phyloP scores from a whole-genome alignment of 208 protist species.

The Acanthamoeba lugdunensis region DNA sequence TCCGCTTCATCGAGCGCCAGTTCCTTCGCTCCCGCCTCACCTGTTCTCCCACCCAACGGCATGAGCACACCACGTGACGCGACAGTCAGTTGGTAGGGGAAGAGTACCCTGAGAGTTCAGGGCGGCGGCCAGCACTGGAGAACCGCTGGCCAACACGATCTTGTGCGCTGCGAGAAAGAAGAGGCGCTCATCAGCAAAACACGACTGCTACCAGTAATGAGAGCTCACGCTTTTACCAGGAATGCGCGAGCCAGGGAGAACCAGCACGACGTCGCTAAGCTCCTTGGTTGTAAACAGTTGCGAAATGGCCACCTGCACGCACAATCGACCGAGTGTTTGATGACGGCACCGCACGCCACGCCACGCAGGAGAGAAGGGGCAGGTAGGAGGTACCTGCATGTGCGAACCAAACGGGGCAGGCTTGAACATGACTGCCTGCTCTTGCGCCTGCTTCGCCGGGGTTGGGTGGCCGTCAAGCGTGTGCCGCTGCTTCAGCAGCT shows the following conservation, averaged over 20 bases:
- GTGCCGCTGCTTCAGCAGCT: not conserved
- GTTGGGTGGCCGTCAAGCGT: not conserved
- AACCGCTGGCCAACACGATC: not conserved
- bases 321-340: not conserved
- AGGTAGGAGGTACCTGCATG: not conserved
- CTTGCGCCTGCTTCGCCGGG: not conserved
- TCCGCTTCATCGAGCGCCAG: not conserved
- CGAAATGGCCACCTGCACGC: not conserved
- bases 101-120: not conserved
- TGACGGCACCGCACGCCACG: not conserved
- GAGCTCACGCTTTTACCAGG: not conserved
- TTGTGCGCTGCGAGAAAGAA: conserved; percentile 3
- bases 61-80: not conserved
- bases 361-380: not conserved
- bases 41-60: not conserved
- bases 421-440: not conserved
- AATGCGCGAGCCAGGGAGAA: not conserved
- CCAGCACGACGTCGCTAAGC: conserved; percentile 47
- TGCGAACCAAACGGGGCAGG: conserved; percentile 15
- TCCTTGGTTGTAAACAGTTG: not conserved
- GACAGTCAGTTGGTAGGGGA: not conserved
- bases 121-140: not conserved
- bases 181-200: not conserved
- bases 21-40: not conserved
- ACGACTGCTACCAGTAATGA: not conserved